A percentile compares a stretch with the other conserved stretches of the same genome.
Evolutionary conservation across 2,329 filamentous ascomycete species (phyloP).

Genomic region (Pestalotiopsis fici): DNA sequence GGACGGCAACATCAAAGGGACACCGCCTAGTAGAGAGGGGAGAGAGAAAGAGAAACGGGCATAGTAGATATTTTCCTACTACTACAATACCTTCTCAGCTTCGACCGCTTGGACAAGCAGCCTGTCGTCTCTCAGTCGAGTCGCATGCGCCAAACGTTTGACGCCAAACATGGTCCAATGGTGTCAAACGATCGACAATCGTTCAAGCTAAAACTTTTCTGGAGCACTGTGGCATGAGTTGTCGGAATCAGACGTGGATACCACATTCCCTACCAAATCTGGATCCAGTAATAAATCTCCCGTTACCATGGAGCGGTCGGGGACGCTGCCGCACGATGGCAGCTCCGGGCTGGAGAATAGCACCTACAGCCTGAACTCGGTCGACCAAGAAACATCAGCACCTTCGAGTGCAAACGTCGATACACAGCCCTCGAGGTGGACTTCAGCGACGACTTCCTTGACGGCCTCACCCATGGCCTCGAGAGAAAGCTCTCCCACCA

Average conservation of each 20-base stretch:
- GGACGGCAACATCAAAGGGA: neutral
- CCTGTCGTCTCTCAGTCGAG: neutral
- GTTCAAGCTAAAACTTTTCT: slow-evolving; percentile 12
- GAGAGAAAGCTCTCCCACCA: slow-evolving; percentile 29
- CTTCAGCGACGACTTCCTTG: slow-evolving; percentile 30
- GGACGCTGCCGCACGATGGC: slow-evolving; percentile 25
- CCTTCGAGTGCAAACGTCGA: slow-evolving; percentile 31
- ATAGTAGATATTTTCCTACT: neutral
- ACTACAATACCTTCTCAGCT: neutral
- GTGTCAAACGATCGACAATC: slow-evolving; percentile 8
- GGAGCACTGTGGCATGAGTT: slow-evolving; percentile 10
- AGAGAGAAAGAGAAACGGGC: neutral
- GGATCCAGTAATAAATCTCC: slow-evolving; percentile 8
- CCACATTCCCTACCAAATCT: slow-evolving; percentile 12
- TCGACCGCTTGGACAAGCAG: neutral
- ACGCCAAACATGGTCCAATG: slow-evolving; percentile 11
- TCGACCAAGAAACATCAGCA: slow-evolving; percentile 30
- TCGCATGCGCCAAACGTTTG: neutral
- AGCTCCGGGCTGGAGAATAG: slow-evolving; percentile 30
- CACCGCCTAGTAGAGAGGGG: neutral
- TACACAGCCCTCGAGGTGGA: slow-evolving; percentile 31
- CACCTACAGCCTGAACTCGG: slow-evolving; percentile 30
- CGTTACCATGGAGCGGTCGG: slow-evolving; percentile 12
- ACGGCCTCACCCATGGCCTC: slow-evolving; percentile 30
- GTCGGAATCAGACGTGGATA: slow-evolving; percentile 4